Conservation (phyloP, 257 asterid species). For the Knoxia roxburghii region DNA sequence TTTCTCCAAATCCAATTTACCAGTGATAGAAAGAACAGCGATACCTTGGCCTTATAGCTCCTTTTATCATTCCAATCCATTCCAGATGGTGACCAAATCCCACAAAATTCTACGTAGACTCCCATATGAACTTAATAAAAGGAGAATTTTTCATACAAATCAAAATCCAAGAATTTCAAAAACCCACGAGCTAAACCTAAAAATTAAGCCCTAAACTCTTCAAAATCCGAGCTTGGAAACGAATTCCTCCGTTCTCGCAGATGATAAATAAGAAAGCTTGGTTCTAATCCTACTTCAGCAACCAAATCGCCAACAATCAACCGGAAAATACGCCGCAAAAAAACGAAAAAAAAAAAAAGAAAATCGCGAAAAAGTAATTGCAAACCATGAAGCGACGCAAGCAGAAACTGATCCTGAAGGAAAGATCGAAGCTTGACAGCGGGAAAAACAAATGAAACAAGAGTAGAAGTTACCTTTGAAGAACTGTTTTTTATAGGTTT, state of each 20-base stretch:
- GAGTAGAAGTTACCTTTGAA: background rate
- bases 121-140: no score
- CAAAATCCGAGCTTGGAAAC: background rate
- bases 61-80: background rate
- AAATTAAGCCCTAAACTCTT: background rate
- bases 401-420: background rate
- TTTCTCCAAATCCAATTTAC: background rate
- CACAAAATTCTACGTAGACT: background rate
- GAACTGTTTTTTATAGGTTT: background rate
- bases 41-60: background rate
- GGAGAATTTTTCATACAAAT: background rate
- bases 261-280: background rate
- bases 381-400: background rate
- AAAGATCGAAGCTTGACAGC: background rate
- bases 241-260: background rate
- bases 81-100: background rate
- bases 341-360: background rate
- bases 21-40: background rate
- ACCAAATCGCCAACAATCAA: background rate
- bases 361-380: background rate
- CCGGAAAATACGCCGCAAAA: no score
- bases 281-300: background rate
- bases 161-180: background rate
- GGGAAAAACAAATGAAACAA: background rate
- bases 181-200: background rate